These are phyloP conservation scores for Ophiostoma sp. DNA, from an alignment of 2,329 filamentous ascomycete species.

Conservation along the genomic window DNA sequence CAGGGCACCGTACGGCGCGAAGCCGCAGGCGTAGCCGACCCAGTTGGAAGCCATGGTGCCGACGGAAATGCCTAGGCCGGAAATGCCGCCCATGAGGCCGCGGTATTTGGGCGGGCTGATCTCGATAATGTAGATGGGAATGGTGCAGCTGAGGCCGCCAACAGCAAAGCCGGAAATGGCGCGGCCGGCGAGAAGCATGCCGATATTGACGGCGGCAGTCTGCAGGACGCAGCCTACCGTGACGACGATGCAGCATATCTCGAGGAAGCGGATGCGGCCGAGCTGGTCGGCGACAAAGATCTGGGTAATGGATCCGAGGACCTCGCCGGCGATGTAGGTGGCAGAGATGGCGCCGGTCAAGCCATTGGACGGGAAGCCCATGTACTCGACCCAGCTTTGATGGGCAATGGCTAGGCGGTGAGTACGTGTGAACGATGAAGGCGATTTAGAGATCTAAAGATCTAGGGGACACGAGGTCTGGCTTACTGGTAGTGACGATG, in stretches of 20 bases:
- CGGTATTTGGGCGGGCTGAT: slow-evolving; percentile 46
- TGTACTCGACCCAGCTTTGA: slow-evolving; percentile 55
- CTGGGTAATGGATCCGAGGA: slow-evolving; percentile 49
- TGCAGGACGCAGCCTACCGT: slow-evolving; percentile 51
- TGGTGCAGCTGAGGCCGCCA: slow-evolving; percentile 46
- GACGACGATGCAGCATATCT: slow-evolving; percentile 49
- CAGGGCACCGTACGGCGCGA: slow-evolving; percentile 46
- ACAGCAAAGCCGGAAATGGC: slow-evolving; percentile 42
- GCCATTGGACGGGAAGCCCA: slow-evolving; percentile 49
- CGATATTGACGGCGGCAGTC: slow-evolving; percentile 50
- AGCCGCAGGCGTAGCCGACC: slow-evolving; percentile 52
- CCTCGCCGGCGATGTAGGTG: slow-evolving; percentile 57
- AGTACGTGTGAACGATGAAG: not conserved
- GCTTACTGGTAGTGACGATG: slow-evolving; percentile 31
- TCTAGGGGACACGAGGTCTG: not conserved
- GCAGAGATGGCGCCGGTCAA: slow-evolving; percentile 52
- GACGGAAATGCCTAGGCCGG: slow-evolving; percentile 50
- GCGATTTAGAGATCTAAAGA: not conserved
- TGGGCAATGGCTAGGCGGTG: slow-evolving; percentile 46
- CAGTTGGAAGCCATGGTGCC: slow-evolving; percentile 54
- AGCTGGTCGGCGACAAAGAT: slow-evolving; percentile 50
- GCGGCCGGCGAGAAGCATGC: slow-evolving; percentile 49
- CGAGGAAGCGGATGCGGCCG: slow-evolving; percentile 50
- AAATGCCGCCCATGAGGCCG: slow-evolving; percentile 51
- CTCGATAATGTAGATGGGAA: slow-evolving; percentile 52